phyloP scores from a whole-genome alignment of 2,329 filamentous ascomycete species.

The Aspergillus eucalypticola region DNA sequence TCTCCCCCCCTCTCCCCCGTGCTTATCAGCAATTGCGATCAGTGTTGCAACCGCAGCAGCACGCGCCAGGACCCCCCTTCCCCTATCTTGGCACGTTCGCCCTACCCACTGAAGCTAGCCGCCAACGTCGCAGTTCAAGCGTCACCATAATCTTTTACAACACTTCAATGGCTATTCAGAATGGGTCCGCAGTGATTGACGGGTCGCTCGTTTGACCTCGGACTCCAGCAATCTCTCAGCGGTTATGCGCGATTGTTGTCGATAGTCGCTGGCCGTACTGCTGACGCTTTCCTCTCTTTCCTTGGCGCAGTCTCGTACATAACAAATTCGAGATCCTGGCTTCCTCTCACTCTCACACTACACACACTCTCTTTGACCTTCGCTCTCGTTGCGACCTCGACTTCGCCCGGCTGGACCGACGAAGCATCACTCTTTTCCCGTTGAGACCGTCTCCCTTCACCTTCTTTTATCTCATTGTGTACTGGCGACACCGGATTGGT shows the following conservation, averaged over 20 bases:
- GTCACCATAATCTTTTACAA: constrained; percentile 8
- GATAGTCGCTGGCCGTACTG: constrained; percentile 16
- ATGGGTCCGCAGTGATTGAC: constrained; percentile 14
- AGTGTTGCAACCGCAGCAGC: constrained; percentile 5
- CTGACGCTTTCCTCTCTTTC: constrained; percentile 16
- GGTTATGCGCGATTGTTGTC: constrained; percentile 20
- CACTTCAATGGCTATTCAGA: constrained; percentile 14
- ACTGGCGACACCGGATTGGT: constrained; percentile 32
- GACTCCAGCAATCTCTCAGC: constrained; percentile 12
- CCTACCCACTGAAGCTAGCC: constrained; percentile 8
- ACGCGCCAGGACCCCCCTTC: constrained; percentile 13
- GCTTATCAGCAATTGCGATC: constrained; percentile 9
- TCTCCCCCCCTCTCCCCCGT: constrained; percentile 5
- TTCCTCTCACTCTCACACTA: background rate
- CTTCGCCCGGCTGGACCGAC: constrained; percentile 40
- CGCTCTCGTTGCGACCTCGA: constrained; percentile 21
- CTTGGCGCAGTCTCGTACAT: constrained; percentile 8
- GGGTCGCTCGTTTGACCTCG: constrained; percentile 7
- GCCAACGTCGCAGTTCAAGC: constrained; percentile 5
- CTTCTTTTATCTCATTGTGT: background rate
- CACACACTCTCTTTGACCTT: constrained; percentile 1
- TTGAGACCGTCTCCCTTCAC: background rate
- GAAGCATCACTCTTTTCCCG: constrained; percentile 25
- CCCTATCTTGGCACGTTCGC: constrained; percentile 20
- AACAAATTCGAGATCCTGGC: constrained; percentile 1